Evolutionary conservation across 2,329 filamentous ascomycete genomes (phyloP).

Genomic region (Colletotrichum sp.): DNA sequence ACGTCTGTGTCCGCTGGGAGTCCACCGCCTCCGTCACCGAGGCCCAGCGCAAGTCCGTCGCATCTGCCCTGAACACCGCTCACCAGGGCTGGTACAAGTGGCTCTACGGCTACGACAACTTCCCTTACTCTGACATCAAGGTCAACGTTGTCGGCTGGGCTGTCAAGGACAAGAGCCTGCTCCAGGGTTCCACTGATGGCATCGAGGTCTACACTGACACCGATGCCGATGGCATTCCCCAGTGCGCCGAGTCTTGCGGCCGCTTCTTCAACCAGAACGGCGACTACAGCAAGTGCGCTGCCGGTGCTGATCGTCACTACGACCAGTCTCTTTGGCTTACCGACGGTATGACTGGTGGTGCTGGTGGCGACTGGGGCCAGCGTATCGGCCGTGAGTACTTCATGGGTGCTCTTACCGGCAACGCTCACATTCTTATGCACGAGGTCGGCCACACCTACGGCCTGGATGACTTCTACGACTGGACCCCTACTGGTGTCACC

Average conservation of each 20-base stretch:
- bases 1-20: conserved; percentile 51
- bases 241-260: conserved; percentile 45
- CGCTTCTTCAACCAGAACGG: conserved; percentile 48
- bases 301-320: conserved; percentile 43
- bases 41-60: conserved; percentile 40
- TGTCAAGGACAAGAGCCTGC: conserved; percentile 37
- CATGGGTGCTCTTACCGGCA: conserved; percentile 37
- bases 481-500: conserved; percentile 42
- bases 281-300: conserved; percentile 43
- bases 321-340: conserved; percentile 53
- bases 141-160: conserved; percentile 47
- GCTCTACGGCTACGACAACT: conserved; percentile 47
- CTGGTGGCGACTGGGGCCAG: conserved; percentile 53
- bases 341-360: conserved; percentile 45
- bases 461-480: conserved; percentile 44
- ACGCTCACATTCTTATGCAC: conserved; percentile 50
- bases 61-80: conserved; percentile 34
- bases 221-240: conserved; percentile 42
- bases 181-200: conserved; percentile 39
- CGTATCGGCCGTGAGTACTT: conserved; percentile 48
- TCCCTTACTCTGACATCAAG: conserved; percentile 43
- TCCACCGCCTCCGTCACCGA: conserved; percentile 38
- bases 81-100: conserved; percentile 46
- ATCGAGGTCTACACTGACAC: conserved; percentile 45
- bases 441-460: conserved; percentile 50